Evolutionary conservation across 257 asterid species (phyloP).

Genomic region (Pogostemon cablin): DNA sequence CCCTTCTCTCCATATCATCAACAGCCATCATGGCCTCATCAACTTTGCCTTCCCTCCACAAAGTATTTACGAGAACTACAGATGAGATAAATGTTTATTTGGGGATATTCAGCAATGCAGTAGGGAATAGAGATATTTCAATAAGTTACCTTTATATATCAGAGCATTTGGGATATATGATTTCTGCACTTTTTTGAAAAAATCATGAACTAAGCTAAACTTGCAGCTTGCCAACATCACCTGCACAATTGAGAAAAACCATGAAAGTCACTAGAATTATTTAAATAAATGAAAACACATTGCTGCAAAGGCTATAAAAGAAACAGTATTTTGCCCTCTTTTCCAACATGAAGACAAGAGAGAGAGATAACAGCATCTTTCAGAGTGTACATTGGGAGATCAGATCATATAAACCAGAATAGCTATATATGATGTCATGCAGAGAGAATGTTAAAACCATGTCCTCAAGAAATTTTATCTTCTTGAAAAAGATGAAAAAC

Average conservation of each 20-base stretch:
- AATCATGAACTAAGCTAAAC: conserved; percentile 88
- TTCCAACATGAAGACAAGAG: no score
- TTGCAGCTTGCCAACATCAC: conserved; percentile 87
- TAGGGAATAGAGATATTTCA: conserved; percentile 18
- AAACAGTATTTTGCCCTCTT: no score
- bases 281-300: no score
- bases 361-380: no score
- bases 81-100: conserved; percentile 30
- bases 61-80: conserved; percentile 77
- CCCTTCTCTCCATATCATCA: conserved; percentile 85
- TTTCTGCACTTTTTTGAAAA: conserved; percentile 81
- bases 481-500: no score
- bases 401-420: no score
- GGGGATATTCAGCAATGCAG: conserved; percentile 23
- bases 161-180: conserved; percentile 78
- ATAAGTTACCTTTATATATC: conserved; percentile 73
- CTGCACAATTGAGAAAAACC: conserved; percentile 44
- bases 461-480: no score
- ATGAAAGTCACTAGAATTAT: conserved; percentile 14
- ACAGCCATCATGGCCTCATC: conserved; percentile 79
- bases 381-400: no score
- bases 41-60: conserved; percentile 82
- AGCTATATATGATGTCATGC: no score
- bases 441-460: no score
- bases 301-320: no score